Percentiles rank a stretch among this genome's conserved stretches.
These are phyloP conservation scores for Triangularia verruculosa DNA, from an alignment of 2,329 filamentous ascomycete species.

Conservation along the genomic window DNA sequence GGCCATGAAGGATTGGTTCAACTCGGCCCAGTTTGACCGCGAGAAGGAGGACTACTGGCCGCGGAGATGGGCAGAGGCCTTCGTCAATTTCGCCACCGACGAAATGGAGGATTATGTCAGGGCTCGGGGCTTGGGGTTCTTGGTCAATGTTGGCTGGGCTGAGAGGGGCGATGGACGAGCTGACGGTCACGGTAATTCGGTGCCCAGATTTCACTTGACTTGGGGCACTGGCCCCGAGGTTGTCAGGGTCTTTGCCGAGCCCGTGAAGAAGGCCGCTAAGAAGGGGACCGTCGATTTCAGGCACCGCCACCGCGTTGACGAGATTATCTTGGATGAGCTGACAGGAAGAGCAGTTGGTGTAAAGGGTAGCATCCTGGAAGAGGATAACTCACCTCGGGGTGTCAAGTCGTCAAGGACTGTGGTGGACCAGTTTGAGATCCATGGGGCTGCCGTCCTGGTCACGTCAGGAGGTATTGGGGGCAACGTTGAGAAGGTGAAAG, in stretches of 20 bases:
- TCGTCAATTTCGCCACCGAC: conserved; percentile 59
- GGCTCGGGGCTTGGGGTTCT: conserved; percentile 49
- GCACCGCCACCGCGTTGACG: conserved; percentile 56
- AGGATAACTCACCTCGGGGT: conserved; percentile 50
- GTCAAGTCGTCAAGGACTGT: conserved; percentile 48
- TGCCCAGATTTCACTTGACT: conserved; percentile 60
- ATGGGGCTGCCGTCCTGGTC: conserved; percentile 52
- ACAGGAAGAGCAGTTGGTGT: conserved; percentile 53
- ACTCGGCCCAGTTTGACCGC: conserved; percentile 57
- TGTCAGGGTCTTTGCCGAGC: conserved; percentile 55
- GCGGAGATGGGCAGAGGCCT: conserved; percentile 59
- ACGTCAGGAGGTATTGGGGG: conserved; percentile 60
- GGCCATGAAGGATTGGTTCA: conserved; percentile 58
- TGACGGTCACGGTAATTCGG: conserved; percentile 59
- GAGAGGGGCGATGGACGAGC: conserved; percentile 56
- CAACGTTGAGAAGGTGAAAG: conserved; percentile 58
- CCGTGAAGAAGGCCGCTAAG: conserved; percentile 50
- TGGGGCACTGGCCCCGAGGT: conserved; percentile 62
- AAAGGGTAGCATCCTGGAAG: conserved; percentile 50
- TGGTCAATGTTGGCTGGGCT: conserved; percentile 58
- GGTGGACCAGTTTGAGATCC: conserved; percentile 51
- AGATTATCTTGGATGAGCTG: conserved; percentile 50
- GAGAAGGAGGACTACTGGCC: conserved; percentile 56
- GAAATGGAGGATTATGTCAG: conserved; percentile 59
- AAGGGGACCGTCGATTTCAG: conserved; percentile 53